Percentiles rank a stretch among this genome's conserved stretches.
phyloP scores from a whole-genome alignment of 2,329 filamentous ascomycete genomes.

The Microascus cirrosus region DNA sequence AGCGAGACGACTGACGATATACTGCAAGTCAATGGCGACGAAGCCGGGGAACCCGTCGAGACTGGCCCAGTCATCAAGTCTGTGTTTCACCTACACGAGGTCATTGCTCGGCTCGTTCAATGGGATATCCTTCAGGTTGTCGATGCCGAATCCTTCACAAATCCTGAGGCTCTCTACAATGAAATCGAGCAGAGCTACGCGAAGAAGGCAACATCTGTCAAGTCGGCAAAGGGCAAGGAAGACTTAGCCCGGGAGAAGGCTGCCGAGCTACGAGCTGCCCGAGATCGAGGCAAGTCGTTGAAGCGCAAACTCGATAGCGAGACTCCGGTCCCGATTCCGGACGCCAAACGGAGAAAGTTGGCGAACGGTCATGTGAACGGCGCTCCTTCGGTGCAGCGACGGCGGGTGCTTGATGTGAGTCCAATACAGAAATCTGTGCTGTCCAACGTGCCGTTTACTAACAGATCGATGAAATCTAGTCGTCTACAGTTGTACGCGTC shows the following conservation, averaged over 20 bases:
- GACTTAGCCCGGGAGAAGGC: conserved; percentile 48
- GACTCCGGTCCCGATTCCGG: conserved; percentile 21
- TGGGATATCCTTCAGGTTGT: conserved; percentile 60
- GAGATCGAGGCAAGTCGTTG: conserved; percentile 37
- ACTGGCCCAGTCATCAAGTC: conserved; percentile 26
- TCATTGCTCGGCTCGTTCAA: conserved; percentile 44
- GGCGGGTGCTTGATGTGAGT: conserved; percentile 42
- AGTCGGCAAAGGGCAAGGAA: conserved; percentile 49
- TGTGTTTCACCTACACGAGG: conserved; percentile 34
- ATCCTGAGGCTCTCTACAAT: conserved; percentile 46
- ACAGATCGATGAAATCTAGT: conserved; percentile 30
- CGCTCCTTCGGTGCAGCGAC: conserved; percentile 20
- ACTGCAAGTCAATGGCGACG: conserved; percentile 18
- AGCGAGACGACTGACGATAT: conserved; percentile 7
- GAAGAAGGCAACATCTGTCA: conserved; percentile 30
- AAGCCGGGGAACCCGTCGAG: conserved; percentile 19
- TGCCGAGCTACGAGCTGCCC: conserved; percentile 38
- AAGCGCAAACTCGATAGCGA: conserved; percentile 37
- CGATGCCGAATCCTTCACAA: conserved; percentile 42
- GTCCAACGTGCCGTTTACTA: neutral
- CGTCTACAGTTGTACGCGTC: conserved; percentile 61
- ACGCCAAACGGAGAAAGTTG: conserved; percentile 43
- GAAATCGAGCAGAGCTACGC: conserved; percentile 55
- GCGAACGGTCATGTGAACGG: conserved; percentile 29
- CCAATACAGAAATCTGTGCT: neutral